Evolutionary conservation across 306 rosid genomes (phyloP).

Genomic region (Inga leiocalycina): DNA sequence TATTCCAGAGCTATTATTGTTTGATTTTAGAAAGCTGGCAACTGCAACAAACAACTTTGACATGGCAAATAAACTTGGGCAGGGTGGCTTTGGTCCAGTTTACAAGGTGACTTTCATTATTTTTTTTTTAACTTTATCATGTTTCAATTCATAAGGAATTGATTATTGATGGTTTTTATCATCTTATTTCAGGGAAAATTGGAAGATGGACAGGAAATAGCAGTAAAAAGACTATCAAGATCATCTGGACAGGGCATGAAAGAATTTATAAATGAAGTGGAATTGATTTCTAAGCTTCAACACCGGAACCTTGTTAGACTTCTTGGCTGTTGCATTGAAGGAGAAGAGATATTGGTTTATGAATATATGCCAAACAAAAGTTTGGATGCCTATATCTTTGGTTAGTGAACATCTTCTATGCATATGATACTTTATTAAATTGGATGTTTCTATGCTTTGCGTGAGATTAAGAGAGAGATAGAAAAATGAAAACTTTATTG

Average conservation of each 20-base stretch:
- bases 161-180: too few species aligned
- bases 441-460: background rate
- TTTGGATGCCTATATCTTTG: slow-evolving; percentile 30
- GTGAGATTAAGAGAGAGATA: background rate
- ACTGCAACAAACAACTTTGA: slow-evolving; percentile 36
- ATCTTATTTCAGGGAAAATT: too few species aligned
- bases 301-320: slow-evolving; percentile 34
- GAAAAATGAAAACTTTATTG: background rate
- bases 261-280: slow-evolving; percentile 36
- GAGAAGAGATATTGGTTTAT: slow-evolving; percentile 30
- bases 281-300: slow-evolving; percentile 33
- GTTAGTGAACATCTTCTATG: slow-evolving; percentile 2
- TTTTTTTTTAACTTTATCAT: too few species aligned
- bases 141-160: too few species aligned
- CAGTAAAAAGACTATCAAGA: too few species aligned
- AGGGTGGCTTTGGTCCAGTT: background rate
- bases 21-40: background rate
- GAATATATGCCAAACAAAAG: slow-evolving; percentile 33
- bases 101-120: background rate
- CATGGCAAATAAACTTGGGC: background rate
- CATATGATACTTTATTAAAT: background rate
- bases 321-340: slow-evolving; percentile 30
- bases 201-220: too few species aligned
- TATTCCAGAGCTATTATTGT: too few species aligned
- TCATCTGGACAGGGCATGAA: too few species aligned